These are phyloP conservation scores for Coprinellus aureogranulatus DNA, from an alignment of 768 basidiomycete species.

Conservation along the genomic window DNA sequence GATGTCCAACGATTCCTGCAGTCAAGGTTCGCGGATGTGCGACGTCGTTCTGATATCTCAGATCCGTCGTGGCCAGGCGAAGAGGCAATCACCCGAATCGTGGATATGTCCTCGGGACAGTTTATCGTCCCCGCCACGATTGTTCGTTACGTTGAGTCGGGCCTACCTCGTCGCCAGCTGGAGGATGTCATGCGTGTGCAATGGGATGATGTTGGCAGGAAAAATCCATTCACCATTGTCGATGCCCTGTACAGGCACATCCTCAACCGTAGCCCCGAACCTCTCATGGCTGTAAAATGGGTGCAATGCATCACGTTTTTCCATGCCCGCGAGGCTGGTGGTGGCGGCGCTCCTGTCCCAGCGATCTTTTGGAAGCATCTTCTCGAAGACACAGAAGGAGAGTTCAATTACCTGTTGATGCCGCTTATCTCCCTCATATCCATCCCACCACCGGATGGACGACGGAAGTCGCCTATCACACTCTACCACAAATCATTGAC, in stretches of 20 bases:
- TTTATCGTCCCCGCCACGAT: constrained; percentile 15
- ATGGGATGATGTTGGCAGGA: too few species aligned
- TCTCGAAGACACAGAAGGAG: not conserved
- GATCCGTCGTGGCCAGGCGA: not conserved
- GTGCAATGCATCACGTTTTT: not conserved
- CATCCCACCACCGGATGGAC: not conserved
- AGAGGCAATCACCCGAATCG: not conserved
- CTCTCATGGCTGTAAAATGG: not conserved
- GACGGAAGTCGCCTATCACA: not conserved
- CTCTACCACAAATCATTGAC: not conserved
- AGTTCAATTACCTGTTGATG: not conserved
- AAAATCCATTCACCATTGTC: not conserved
- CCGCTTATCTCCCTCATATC: not conserved
- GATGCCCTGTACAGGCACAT: constrained; percentile 1
- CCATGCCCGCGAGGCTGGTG: not conserved
- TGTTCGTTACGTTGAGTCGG: constrained; percentile 6
- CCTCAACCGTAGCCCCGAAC: not conserved
- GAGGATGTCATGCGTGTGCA: not conserved
- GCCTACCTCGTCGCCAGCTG: constrained; percentile 11
- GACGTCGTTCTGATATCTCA: constrained; percentile 3
- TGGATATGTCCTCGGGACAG: constrained; percentile 11
- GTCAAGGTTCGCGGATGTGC: not conserved
- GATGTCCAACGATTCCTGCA: not conserved
- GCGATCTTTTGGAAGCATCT: not conserved
- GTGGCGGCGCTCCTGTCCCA: not conserved